Conservation (phyloP, 2,329 filamentous ascomycete species). For the Claviceps arundinis region DNA sequence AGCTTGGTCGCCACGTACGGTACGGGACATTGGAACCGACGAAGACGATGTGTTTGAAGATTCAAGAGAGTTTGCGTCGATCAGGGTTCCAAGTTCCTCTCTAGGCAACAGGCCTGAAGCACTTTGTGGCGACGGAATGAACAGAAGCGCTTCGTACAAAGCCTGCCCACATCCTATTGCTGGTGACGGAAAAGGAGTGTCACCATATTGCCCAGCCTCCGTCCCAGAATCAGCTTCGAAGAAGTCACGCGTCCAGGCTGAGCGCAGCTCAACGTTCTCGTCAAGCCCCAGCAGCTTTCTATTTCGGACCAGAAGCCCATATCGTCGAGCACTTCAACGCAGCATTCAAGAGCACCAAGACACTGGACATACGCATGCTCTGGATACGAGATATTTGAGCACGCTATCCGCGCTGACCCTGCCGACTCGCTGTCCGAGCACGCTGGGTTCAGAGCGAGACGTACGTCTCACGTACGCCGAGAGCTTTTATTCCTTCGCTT, state of each 20-base stretch:
- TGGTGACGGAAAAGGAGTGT: slow-evolving; percentile 6
- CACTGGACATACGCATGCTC: slow-evolving; percentile 11
- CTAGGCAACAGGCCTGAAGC: background rate
- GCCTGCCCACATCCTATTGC: slow-evolving; percentile 6
- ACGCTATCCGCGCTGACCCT: slow-evolving; percentile 27
- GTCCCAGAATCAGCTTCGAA: slow-evolving; percentile 3
- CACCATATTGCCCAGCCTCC: slow-evolving; percentile 1
- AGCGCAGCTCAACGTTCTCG: slow-evolving; percentile 36
- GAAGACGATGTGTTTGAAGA: slow-evolving; percentile 21
- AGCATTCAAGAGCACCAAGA: slow-evolving; percentile 27
- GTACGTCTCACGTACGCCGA: slow-evolving; percentile 27
- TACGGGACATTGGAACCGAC: slow-evolving; percentile 20
- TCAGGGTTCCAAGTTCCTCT: background rate
- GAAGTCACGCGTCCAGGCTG: slow-evolving; percentile 19
- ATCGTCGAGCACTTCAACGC: slow-evolving; percentile 35
- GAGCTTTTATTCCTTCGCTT: slow-evolving; percentile 33
- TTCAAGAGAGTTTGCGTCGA: background rate
- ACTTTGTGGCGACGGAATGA: background rate
- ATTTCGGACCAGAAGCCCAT: slow-evolving; percentile 42
- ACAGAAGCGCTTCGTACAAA: slow-evolving; percentile 1
- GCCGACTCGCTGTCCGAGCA: slow-evolving; percentile 26
- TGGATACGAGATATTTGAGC: slow-evolving; percentile 25
- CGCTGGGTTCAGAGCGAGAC: slow-evolving; percentile 25
- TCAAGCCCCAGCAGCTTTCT: slow-evolving; percentile 37
- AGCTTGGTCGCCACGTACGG: slow-evolving; percentile 16